Conservation (phyloP, 768 basidiomycete genomes). For the Pulveroboletus sp. region DNA sequence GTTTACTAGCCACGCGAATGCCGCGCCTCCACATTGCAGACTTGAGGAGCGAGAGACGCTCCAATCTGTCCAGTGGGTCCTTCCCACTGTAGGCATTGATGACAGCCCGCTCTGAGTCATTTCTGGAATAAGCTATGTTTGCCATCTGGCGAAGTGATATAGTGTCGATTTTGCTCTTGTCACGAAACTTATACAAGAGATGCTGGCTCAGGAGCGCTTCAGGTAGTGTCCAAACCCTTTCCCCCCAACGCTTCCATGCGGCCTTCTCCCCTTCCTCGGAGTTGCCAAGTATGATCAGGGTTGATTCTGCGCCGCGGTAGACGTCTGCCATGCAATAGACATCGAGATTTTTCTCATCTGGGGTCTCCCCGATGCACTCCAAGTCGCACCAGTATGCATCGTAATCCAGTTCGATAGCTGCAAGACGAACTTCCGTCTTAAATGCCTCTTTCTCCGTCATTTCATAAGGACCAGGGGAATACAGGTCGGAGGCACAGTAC, state of each 20-base stretch:
- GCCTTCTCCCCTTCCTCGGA: background rate
- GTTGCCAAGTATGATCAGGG: background rate
- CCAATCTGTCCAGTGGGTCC: conserved; percentile 12
- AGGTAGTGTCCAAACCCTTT: conserved; percentile 11
- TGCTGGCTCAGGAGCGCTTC: background rate
- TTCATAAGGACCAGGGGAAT: too few relatives aligned
- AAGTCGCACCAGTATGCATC: too few relatives aligned
- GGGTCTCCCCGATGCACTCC: background rate
- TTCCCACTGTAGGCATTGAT: conserved; percentile 17
- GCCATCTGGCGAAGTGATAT: conserved; percentile 4
- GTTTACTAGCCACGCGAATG: background rate
- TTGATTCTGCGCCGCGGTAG: background rate
- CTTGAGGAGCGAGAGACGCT: conserved; percentile 16
- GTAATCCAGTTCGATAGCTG: too few relatives aligned
- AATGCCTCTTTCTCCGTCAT: too few relatives aligned
- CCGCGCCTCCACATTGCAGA: conserved; percentile 16
- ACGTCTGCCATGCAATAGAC: background rate
- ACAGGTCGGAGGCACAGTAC: too few relatives aligned
- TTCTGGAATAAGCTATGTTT: conserved; percentile 11
- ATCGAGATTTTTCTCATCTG: background rate
- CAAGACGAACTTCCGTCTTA: too few relatives aligned
- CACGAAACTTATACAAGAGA: conserved; percentile 5
- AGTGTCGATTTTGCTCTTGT: background rate
- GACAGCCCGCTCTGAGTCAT: conserved; percentile 10
- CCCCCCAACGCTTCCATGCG: conserved; percentile 14